Evolutionary conservation across 495 filamentous ascomycete species (phyloP).

Genomic region (Trichoderma virens): DNA sequence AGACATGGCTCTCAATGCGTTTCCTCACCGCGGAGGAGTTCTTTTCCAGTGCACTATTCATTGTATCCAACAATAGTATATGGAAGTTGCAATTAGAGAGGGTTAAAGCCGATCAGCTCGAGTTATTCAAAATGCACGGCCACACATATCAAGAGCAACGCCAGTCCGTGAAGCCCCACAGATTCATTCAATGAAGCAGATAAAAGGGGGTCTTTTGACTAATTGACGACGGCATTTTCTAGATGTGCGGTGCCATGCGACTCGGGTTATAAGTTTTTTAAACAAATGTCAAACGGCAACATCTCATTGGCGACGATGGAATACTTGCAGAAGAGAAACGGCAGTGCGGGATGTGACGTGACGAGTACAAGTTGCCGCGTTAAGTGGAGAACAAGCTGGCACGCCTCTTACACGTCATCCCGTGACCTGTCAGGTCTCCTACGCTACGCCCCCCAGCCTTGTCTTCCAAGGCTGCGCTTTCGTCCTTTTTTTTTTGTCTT

Average conservation of each 20-base stretch:
- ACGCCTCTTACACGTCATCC: slow-evolving; percentile 21
- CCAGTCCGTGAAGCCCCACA: background rate
- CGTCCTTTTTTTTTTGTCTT: background rate
- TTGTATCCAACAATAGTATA: slow-evolving; percentile 29
- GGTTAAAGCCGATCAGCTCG: background rate
- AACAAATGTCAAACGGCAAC: background rate
- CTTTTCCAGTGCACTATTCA: slow-evolving; percentile 73
- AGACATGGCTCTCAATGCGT: slow-evolving; percentile 64
- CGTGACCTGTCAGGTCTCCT: slow-evolving; percentile 17
- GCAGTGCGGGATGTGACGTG: background rate
- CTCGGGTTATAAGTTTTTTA: background rate
- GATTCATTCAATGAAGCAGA: background rate
- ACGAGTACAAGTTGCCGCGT: slow-evolving; percentile 5
- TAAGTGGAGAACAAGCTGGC: background rate
- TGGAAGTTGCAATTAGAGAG: background rate
- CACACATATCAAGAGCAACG: background rate
- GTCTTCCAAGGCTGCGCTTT: background rate
- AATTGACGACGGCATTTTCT: background rate
- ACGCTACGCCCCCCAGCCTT: background rate
- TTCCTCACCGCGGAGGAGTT: slow-evolving; percentile 75
- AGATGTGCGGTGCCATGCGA: background rate
- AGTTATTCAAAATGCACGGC: background rate
- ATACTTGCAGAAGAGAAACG: background rate
- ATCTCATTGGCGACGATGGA: background rate
- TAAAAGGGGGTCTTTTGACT: background rate